Conservation (phyloP, 1,284 basidiomycete species). For the Ustilago curta region DNA sequence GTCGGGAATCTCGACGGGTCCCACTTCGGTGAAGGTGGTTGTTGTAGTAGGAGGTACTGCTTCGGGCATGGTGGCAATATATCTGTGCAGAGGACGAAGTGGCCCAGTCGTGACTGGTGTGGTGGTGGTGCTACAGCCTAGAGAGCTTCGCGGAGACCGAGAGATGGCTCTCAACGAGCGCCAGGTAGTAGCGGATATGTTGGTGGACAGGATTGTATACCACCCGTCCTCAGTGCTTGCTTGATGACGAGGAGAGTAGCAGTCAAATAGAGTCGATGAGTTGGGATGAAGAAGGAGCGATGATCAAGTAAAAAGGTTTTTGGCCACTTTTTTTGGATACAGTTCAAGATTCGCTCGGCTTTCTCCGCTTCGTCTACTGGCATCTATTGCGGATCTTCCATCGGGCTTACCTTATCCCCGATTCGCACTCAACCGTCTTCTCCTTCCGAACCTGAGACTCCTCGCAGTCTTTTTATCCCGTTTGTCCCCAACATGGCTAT, state of each 20-base stretch:
- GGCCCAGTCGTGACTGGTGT: neutral
- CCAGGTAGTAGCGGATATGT: constrained; percentile 22
- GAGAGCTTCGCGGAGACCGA: neutral
- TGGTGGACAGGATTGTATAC: neutral
- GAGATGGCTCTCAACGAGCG: constrained; percentile 15
- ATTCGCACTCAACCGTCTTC: neutral
- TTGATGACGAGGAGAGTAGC: constrained; percentile 2
- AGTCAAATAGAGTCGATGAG: neutral
- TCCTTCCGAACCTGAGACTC: neutral
- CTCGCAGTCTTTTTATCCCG: no score
- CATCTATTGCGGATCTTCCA: neutral
- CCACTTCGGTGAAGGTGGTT: constrained; percentile 19
- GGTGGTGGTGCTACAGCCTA: neutral
- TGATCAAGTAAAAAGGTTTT: no score
- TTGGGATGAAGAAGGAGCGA: neutral
- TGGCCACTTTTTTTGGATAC: neutral
- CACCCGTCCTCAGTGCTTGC: neutral
- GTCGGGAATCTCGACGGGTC: constrained; percentile 32
- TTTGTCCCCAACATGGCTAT: no score
- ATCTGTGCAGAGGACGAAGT: neutral
- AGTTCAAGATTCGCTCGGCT: constrained; percentile 4
- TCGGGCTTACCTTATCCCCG: neutral
- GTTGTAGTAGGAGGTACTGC: constrained; percentile 12
- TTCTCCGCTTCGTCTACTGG: neutral
- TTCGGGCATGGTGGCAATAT: constrained; percentile 35